phyloP scores from a whole-genome alignment of 2,329 filamentous ascomycete genomes.

The Ascochyta koolunga region DNA sequence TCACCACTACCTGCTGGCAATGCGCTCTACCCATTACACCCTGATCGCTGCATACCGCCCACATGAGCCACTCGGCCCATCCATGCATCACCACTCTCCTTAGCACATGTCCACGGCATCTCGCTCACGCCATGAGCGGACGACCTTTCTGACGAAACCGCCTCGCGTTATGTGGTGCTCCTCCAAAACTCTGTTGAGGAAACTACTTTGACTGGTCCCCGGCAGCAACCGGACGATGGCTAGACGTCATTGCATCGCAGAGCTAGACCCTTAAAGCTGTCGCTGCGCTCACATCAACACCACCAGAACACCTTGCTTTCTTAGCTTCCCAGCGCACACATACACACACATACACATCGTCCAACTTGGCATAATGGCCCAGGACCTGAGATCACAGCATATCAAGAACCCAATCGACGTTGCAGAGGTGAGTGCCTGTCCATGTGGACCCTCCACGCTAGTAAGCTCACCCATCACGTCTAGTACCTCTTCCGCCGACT shows the following conservation, averaged over 20 bases:
- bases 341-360: background rate
- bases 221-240: conserved; percentile 5
- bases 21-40: background rate
- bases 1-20: conserved; percentile 3
- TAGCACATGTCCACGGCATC: background rate
- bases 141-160: conserved; percentile 13
- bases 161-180: conserved; percentile 20
- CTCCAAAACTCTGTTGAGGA: conserved; percentile 13
- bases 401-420: conserved; percentile 60
- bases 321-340: background rate
- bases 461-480: background rate
- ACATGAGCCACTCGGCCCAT: conserved; percentile 1
- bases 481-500: conserved; percentile 51
- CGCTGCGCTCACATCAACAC: background rate
- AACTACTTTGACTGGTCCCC: conserved; percentile 3
- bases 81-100: background rate
- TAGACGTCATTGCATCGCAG: conserved; percentile 17
- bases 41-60: conserved; percentile 5
- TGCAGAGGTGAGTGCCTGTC: conserved; percentile 54
- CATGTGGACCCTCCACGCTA: conserved; percentile 1
- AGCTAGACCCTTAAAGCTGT: conserved; percentile 6
- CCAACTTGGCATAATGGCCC: conserved; percentile 37
- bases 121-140: conserved; percentile 33
- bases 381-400: conserved; percentile 50
- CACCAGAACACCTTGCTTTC: background rate